A percentile compares a stretch with the other conserved stretches of the same genome.
Conservation (phyloP, 116 monocot genomes). For the Papilionanthe hybrid region DNA sequence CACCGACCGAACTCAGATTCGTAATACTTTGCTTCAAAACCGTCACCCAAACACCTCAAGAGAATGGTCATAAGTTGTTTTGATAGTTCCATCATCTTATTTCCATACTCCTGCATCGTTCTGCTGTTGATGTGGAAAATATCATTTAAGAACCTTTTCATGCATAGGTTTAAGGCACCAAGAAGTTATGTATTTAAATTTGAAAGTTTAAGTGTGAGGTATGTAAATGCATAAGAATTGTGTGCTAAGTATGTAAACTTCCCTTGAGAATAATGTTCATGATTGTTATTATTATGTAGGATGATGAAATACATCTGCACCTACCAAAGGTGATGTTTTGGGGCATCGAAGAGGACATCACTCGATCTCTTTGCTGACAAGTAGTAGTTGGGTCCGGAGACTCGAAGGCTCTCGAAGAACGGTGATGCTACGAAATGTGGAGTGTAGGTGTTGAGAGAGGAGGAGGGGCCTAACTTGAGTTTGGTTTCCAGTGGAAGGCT, state of each 20-base stretch:
- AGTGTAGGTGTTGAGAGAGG: conserved; percentile 31
- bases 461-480: conserved; percentile 34
- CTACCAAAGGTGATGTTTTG: conserved; percentile 29
- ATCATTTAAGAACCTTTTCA: neutral
- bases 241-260: too few relatives aligned
- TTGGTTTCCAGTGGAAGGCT: conserved; percentile 25
- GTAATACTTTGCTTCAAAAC: conserved; percentile 16
- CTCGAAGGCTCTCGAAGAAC: conserved; percentile 43
- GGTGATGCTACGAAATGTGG: conserved; percentile 47
- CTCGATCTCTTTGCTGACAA: conserved; percentile 28
- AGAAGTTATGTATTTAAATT: too few relatives aligned
- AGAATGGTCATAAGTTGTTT: conserved; percentile 23
- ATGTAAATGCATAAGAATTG: too few relatives aligned
- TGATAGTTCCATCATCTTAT: conserved; percentile 35
- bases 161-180: too few relatives aligned
- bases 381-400: conserved; percentile 43
- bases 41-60: conserved; percentile 30
- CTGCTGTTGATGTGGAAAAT: conserved; percentile 10
- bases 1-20: conserved; percentile 34
- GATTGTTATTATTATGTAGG: too few relatives aligned
- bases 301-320: neutral
- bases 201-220: too few relatives aligned
- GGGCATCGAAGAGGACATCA: conserved; percentile 25
- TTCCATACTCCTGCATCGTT: conserved; percentile 26
- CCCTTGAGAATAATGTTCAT: too few relatives aligned